Evolutionary conservation across 179 eudicot species (phyloP).

Genomic region (Vitellaria paradoxa): DNA sequence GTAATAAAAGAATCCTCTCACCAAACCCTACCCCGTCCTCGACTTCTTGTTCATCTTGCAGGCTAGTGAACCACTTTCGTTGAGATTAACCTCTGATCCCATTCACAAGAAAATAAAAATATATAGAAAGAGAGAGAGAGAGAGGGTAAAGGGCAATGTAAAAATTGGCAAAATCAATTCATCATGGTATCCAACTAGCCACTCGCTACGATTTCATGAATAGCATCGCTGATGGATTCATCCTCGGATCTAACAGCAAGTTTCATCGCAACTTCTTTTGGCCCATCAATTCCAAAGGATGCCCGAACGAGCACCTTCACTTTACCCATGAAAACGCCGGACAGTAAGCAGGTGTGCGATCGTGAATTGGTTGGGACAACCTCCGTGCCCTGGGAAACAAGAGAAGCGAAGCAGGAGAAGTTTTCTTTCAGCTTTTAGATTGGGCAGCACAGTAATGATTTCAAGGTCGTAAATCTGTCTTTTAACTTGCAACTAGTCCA

Average conservation of each 20-base stretch:
- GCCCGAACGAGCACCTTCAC: conserved; percentile 80
- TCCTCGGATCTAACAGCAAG: conserved; percentile 90
- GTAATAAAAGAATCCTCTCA: too few relatives aligned
- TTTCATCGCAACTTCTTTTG: conserved; percentile 91
- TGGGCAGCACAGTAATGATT: too few relatives aligned
- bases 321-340: conserved; percentile 82
- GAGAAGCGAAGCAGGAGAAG: background rate
- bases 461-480: too few relatives aligned
- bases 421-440: too few relatives aligned
- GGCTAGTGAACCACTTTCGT: too few relatives aligned
- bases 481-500: too few relatives aligned
- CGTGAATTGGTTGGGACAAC: conserved; percentile 72
- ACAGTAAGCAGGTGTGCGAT: conserved; percentile 84
- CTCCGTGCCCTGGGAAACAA: conserved; percentile 68
- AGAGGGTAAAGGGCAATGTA: background rate
- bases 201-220: conserved; percentile 93
- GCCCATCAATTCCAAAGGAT: conserved; percentile 79
- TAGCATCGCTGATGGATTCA: conserved; percentile 73
- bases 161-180: background rate
- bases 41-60: too few relatives aligned
- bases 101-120: too few relatives aligned
- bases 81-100: too few relatives aligned
- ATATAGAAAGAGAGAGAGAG: background rate
- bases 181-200: conserved; percentile 35
- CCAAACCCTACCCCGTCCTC: too few relatives aligned